Evolutionary conservation across 768 basidiomycete genomes (phyloP), one percentile per base, ranked within the genome.

Genomic region (Hericium coralloides): DNA sequence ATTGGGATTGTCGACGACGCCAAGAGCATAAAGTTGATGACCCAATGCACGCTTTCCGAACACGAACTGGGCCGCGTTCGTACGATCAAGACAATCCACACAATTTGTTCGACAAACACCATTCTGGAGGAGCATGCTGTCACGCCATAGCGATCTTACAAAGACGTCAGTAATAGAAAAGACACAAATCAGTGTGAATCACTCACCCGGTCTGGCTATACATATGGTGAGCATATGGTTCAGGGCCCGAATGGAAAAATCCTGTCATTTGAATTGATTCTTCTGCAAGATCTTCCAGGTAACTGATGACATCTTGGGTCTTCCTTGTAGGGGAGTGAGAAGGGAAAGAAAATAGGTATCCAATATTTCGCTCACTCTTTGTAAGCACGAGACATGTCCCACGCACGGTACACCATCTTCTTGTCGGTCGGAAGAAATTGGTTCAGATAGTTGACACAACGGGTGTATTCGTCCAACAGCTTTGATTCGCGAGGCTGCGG

Each of bases 371-470:
- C 79, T n/a, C 63, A 92, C 94, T 92, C 90, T 69, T 97, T 97
- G 62, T 94, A 92, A 2, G 95, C 93, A 41, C 89, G 79, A 4
- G 88, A 86, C 90, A 98, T 97, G 68, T 99, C 97, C 91, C 93
- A 99, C 14, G 93, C 84, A 45, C 91, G 82, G 67, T 98, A 97
- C 14, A 85, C 77, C 83, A 99, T 92, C 73, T 85, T 85, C 72
- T 89, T 87, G 25, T 77, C 85, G 7, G 77, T 76, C 0, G 97
- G 95, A 12, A 99, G 71, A 70, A 97, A 98, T 67, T 99, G 95
- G 60, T 98, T 98, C 31, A 99, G 77, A 67, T 97, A 99, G 51
- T 79, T 70, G 17, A 98, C 86, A 66, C 97, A 99, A 67, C 94
- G 84, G 0, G 87, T 89, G 65, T 95, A 98, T 67, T 97, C 94